These are phyloP conservation scores for Phytophthora citricola DNA, from an alignment of 352 stramenopile genomes.

Conservation along the genomic window DNA sequence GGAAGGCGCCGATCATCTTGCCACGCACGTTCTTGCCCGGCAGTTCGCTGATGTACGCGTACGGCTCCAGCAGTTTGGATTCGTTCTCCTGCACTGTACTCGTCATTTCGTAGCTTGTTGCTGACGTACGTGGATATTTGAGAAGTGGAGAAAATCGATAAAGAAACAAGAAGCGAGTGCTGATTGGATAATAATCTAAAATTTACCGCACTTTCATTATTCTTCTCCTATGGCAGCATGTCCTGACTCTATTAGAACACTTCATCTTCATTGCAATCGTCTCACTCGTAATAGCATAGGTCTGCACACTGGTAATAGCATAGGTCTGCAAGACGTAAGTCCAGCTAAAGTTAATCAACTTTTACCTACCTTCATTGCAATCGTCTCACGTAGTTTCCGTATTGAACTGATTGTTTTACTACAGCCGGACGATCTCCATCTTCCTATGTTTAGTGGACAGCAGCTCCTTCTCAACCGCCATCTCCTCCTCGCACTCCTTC, in stretches of 20 bases:
- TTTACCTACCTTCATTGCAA: no score
- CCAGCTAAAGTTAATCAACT: no score
- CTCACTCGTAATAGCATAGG: no score
- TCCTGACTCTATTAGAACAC: no score
- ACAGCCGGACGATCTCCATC: constrained; percentile 54
- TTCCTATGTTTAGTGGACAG: constrained; percentile 34
- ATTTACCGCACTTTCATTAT: no score
- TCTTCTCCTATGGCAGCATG: no score
- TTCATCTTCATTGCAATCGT: no score
- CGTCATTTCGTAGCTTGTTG: constrained; percentile 20
- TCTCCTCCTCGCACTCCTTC: constrained; percentile 26
- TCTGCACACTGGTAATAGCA: no score
- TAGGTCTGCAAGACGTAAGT: no score
- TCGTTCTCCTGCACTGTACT: constrained; percentile 43
- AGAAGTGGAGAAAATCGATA: not conserved
- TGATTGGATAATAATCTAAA: no score
- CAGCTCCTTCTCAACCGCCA: constrained; percentile 30
- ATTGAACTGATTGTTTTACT: not conserved
- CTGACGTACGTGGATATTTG: constrained; percentile 8
- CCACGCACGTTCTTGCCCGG: constrained; percentile 91
- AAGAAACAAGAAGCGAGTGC: no score
- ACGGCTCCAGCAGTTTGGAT: constrained; percentile 85
- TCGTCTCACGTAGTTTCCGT: not conserved
- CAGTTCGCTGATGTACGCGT: constrained; percentile 85
- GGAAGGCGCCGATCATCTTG: constrained; percentile 91